Conservation (phyloP, 768 basidiomycete species). For the Mycena crocata region DNA sequence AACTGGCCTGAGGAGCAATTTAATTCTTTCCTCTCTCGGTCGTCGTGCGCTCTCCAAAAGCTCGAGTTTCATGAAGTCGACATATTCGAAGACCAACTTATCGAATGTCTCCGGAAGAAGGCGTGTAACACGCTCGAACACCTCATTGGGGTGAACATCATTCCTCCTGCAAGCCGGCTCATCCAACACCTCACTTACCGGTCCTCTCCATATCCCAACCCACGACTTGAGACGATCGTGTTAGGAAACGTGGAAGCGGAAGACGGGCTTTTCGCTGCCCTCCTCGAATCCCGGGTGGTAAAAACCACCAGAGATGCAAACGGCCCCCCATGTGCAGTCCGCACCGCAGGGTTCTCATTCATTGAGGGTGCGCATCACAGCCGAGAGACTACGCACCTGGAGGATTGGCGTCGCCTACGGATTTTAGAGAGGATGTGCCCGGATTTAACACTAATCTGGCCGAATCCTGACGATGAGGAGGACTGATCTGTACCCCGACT, state of each 20-base stretch:
- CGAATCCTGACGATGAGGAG: neutral
- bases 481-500: neutral
- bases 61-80: constrained; percentile 8
- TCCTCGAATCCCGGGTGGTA: constrained; percentile 19
- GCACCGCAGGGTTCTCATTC: constrained; percentile 19
- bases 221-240: neutral
- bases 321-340: too few relatives aligned
- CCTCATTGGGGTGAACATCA: neutral
- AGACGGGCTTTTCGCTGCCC: constrained; percentile 13
- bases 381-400: neutral
- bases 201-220: neutral
- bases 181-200: constrained; percentile 20
- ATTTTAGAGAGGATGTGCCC: neutral
- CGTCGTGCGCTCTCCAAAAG: constrained; percentile 5
- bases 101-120: constrained; percentile 14
- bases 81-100: constrained; percentile 12
- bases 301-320: neutral
- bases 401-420: constrained; percentile 5
- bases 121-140: constrained; percentile 1
- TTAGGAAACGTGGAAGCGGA: neutral
- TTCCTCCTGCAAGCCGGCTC: neutral
- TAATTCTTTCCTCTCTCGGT: constrained; percentile 22
- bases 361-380: neutral
- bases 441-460: constrained; percentile 8
- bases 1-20: constrained; percentile 15